phyloP scores from a whole-genome alignment of 345 rosid genomes.

The Litchi chinensis region DNA sequence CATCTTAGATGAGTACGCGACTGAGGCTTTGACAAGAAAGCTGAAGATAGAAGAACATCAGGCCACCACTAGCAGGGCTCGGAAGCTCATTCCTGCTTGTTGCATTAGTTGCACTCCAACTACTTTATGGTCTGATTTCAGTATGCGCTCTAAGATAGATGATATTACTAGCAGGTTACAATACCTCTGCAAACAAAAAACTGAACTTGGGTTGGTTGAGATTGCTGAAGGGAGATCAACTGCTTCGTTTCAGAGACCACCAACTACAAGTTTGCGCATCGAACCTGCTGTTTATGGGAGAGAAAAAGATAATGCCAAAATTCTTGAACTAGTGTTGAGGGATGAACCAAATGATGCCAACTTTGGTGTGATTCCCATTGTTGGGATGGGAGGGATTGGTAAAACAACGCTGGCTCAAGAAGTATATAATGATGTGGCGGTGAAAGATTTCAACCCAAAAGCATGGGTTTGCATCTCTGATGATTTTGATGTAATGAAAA shows the following conservation, averaged over 20 bases:
- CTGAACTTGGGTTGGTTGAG: not conserved
- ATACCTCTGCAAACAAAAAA: not conserved
- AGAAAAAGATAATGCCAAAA: not conserved
- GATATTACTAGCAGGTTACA: not conserved
- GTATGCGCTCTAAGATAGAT: not conserved
- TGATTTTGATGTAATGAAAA: slow-evolving; percentile 17
- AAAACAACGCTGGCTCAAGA: slow-evolving; percentile 26
- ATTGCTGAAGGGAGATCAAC: not conserved
- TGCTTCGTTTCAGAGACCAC: not conserved
- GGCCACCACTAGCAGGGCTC: not conserved
- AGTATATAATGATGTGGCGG: not conserved
- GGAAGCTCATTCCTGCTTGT: not conserved
- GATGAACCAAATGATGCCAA: not conserved
- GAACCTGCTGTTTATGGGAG: not conserved
- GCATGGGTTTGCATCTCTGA: slow-evolving; percentile 26
- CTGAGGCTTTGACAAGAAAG: not conserved
- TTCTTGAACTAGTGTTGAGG: not conserved
- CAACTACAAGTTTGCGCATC: not conserved
- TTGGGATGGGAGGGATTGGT: slow-evolving; percentile 27
- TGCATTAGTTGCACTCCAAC: not conserved
- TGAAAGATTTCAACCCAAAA: slow-evolving; percentile 14
- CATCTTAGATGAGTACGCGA: not conserved
- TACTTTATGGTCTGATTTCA: not conserved
- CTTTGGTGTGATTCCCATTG: slow-evolving; percentile 13
- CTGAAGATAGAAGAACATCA: not conserved